Base-by-base conservation (phyloP, 352 stramenopile species). In the Globisporangium camurandrum region DNA sequence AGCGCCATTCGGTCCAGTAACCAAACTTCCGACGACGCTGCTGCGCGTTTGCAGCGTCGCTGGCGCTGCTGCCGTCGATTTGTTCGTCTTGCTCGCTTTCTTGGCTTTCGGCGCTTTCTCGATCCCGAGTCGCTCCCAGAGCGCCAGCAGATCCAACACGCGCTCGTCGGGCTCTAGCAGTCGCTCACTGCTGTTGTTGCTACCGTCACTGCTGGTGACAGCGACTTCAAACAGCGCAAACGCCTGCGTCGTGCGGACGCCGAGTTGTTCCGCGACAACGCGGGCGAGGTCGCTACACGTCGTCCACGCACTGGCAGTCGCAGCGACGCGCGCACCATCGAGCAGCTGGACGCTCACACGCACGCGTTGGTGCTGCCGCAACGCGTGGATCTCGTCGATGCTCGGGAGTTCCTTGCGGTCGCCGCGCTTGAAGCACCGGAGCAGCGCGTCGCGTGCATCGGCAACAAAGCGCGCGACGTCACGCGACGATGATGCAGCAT, bases 391-490 rank as follows among this genome's bases (percentile, higher is more conserved):
- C 59, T 91, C 80, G 1, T 63, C 50, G 12, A 67, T 30, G 30
- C 73, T 82, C 24, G 77, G 80, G 11, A 84, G 67, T 54, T 91
- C 77, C 45, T 76, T 71, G 10, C 82, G 69, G 27, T 84, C 62
- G 20, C 57, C 62, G 39, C 85, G 67, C 1, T 59, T 63, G 3
- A 49, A 59, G 20, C 55, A 64, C 24, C 58, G 64, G 38, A 64
- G 55, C 19, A 88, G 44, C 30, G 71, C 69, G 11, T 42, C 33
- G 6, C 88, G 46, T 17, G 58, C 68, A 55, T 72, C 71, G 7
- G 52, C 49, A 4, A 72, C 78, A 47, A 81, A 79, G 26, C 64
- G 50, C 1, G 59, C 59, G 3, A 84, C 57, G 42, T 69, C 64
- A 12, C 43, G 51, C 23, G 68, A 49, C 9, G n/a, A n/a, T 31